Evolutionary conservation across 208 protist genomes (phyloP), one percentile per base, ranked within the genome.

Genomic region (Lotmaria passim): DNA sequence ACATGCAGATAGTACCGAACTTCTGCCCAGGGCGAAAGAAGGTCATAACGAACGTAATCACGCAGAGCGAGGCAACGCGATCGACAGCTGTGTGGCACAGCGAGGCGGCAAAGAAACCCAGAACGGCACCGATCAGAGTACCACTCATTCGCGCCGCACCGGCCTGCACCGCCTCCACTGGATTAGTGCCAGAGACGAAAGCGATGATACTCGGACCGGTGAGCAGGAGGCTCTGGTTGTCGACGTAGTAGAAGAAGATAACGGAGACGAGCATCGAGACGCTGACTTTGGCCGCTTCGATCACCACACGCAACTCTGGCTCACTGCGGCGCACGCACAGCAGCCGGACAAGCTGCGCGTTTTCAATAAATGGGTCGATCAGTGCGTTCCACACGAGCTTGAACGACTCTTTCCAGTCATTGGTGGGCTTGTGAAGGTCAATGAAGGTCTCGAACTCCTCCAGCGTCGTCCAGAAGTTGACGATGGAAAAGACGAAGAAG

Each of bases 401-500:
- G 26, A 89, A 38, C 10, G 79, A 78, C 46, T 60, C 57, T 55
- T 75, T 70, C 70, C 67, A 78, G 44, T 73, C 62, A 19, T 71
- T 56, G 26, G 34, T 56, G 1, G 38, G 19, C 31, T 60, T 59
- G 38, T 79, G 55, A 58, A 69, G 73, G 36, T 75, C 51, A 21
- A 89, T 76, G 24, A 72, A 60, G 15, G 24, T 48, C 34, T 86
- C 57, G 55, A 90, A 91, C 33, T 86, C 75, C 24, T 78, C 62
- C 33, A 94, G 73, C 15, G 85, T 85, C 14, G 46, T 79, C 79
- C 88, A 91, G 60, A 94, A 89, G 66, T 90, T 91, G 33, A 87
- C 85, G 48, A 91, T 87, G 14, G 81, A 87, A 56, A 94, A 94
- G 44, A 94, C 81, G 67, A 91, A 94, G 58, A 90, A 94, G 24